Base-by-base conservation (phyloP, 495 filamentous ascomycete genomes). In the Daldinia grandis region DNA sequence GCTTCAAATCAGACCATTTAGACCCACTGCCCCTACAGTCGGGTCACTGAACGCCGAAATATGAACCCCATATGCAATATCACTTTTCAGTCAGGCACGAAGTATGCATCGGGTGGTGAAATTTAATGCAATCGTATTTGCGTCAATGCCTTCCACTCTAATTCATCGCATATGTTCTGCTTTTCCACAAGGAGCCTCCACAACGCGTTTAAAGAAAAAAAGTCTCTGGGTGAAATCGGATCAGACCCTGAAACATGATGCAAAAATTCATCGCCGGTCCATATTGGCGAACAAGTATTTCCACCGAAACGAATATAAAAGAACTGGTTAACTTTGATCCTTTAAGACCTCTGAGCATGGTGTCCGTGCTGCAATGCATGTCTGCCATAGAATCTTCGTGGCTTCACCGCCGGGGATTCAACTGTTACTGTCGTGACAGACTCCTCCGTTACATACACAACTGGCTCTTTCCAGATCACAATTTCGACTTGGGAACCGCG, bases 401-500 rank as follows among this genome's bases (percentile, higher is more conserved):
- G 44, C 42, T 59, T 76, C 7, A 47, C 40, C n/a, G 35, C 21
- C 14, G 66, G 63, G 17, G 67, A 19, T 12, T 15, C 53, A 7
- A 77, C 71, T 6, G 79, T 79, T 3, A 76, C 78, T 1, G 81
- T 80, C 3, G 76, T 79, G 15, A 67, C 33, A 5, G 78, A 68
- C 0, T 73, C 71, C 35, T 79, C 64, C 3, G 78, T 82, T 37
- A 84, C 79, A 27, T 81, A 83, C 50, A 81, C 78, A 8, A 82
- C 69, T 21, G 79, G 80, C 73, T 84, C 79, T 59, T 81, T 79
- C 76, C 81, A 78, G 12, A 85, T 71, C 19, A 85, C 74, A 74
- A 81, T 78, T 62, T 77, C 77, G 15, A 85, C 79, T 19, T 79
- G 66, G 33, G 71, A 65, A 61, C 76, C 79, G 19, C 74, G 73